Base-by-base conservation (phyloP, 805 yeast genomes). In the Lipomyces anomalus region DNA sequence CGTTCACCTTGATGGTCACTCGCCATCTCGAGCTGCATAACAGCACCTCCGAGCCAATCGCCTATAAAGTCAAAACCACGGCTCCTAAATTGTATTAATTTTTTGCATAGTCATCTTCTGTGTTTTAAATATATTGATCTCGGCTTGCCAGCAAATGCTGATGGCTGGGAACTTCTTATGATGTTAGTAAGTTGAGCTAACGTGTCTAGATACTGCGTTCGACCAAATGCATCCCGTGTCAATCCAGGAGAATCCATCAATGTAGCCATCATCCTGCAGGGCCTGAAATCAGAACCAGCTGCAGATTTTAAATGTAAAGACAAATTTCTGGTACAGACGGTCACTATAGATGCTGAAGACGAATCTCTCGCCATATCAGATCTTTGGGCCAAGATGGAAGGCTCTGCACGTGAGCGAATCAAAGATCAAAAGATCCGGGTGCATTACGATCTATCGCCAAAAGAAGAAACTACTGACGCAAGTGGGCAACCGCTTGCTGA, bases 51-150 rank as follows among this genome's bases (percentile, higher is more conserved):
- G 71, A 72, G 44, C 69, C 79, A 26, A 72, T 80, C 37, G 96
- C 95, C 24, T 92, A 87, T 74, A 92, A 92, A 71, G 97, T 92
- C 62, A 92, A 90, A 70, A 90, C 98, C 38, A 92, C 98, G 4
- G 97, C 97, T 6, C 98, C 98, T 50, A 89, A 86, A 66, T 72
- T 86, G 66, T 82, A 56, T 6, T 67, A 43, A 29, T 35, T 37
- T 21, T 40, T 44, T 39, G 20, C 30, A 26, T n/a, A 22, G 17
- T 17, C 39, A 7, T 22, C 24, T 16, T n/a, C 37, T 34, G 9
- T 9, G 16, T 34, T 34, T 9, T 35, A 6, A n/a, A 6, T 28
- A 6, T 35, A n/a, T n/a, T n/a, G n/a, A n/a, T n/a, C n/a, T n/a
- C n/a, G n/a, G n/a, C n/a, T n/a, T n/a, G n/a, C n/a, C n/a, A n/a